Evolutionary conservation across 2,329 filamentous ascomycete species (phyloP).

Genomic region (Fusarium euwallaceae): DNA sequence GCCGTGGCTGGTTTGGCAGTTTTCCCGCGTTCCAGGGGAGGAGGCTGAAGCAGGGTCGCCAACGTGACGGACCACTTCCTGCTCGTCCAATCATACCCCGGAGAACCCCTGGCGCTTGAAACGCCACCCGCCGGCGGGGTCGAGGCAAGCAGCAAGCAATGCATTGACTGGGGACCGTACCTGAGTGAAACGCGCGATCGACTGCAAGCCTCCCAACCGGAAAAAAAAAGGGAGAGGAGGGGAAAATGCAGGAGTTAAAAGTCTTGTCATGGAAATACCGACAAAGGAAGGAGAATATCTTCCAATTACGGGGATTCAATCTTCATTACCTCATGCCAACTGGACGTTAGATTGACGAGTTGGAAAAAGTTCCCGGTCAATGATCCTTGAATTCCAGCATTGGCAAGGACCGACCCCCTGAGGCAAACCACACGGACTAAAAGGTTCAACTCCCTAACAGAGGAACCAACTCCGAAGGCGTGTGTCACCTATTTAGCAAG

Average conservation of each 20-base stretch:
- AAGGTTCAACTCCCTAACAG: not conserved
- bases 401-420: not conserved
- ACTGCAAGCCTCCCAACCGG: constrained; percentile 23
- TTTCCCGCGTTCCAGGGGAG: constrained; percentile 10
- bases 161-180: constrained; percentile 41
- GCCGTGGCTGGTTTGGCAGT: constrained; percentile 15
- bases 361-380: not conserved
- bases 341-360: not conserved
- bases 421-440: not conserved
- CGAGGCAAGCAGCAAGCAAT: not conserved
- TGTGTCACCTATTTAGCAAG: constrained; percentile 13
- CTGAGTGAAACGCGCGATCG: constrained; percentile 43
- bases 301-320: constrained; percentile 5
- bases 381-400: not conserved
- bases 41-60: constrained; percentile 27
- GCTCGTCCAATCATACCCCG: constrained; percentile 32
- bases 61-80: constrained; percentile 28
- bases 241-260: not conserved
- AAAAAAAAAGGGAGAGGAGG: constrained; percentile 16
- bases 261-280: constrained; percentile 6
- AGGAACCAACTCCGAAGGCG: constrained; percentile 8
- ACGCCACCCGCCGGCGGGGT: constrained; percentile 35
- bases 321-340: constrained; percentile 1
- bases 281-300: constrained; percentile 7
- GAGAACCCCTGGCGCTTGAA: constrained; percentile 26